Conservation (phyloP, 495 filamentous ascomycete species). For the Pseudomonodictys pantanalensis region DNA sequence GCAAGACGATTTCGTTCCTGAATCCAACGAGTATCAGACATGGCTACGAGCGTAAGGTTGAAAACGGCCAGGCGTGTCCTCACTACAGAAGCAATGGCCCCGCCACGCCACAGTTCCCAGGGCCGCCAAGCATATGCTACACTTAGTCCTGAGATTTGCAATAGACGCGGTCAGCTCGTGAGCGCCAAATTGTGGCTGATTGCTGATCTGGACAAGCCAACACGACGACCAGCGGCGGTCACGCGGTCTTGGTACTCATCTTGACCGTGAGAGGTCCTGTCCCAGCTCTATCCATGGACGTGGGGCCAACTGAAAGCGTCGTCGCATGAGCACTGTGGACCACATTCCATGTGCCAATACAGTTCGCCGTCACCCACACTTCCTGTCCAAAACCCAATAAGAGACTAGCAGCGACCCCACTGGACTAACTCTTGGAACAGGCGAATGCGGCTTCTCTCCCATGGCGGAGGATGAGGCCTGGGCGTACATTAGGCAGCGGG, state of each 20-base stretch:
- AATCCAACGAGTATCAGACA: conserved; percentile 11
- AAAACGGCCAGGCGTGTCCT: conserved; percentile 26
- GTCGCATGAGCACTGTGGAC: conserved; percentile 26
- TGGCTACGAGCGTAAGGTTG: conserved; percentile 17
- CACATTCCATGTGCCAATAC: conserved; percentile 34
- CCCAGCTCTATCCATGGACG: conserved; percentile 2
- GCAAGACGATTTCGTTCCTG: not conserved
- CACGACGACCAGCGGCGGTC: conserved; percentile 21
- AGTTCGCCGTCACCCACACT: conserved; percentile 10
- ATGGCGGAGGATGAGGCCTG: conserved; percentile 5
- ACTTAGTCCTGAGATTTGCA: conserved; percentile 2
- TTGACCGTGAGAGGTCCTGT: conserved; percentile 1
- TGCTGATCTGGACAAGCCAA: conserved; percentile 5
- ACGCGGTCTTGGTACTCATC: conserved; percentile 16
- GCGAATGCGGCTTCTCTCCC: conserved; percentile 14
- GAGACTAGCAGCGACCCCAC: conserved; percentile 13
- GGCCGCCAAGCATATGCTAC: conserved; percentile 10
- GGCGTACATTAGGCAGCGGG: conserved; percentile 29
- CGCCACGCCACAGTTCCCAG: conserved; percentile 17
- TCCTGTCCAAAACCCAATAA: not conserved
- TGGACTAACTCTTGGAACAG: conserved; percentile 19
- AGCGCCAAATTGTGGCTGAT: conserved; percentile 9
- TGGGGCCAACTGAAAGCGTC: not conserved
- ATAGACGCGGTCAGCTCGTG: not conserved
- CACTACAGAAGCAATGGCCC: conserved; percentile 3